Evolutionary conservation across 1,139 yeast species (phyloP), one percentile per base, ranked within the genome.

Genomic region (Geotrichum citri-aurantii): DNA sequence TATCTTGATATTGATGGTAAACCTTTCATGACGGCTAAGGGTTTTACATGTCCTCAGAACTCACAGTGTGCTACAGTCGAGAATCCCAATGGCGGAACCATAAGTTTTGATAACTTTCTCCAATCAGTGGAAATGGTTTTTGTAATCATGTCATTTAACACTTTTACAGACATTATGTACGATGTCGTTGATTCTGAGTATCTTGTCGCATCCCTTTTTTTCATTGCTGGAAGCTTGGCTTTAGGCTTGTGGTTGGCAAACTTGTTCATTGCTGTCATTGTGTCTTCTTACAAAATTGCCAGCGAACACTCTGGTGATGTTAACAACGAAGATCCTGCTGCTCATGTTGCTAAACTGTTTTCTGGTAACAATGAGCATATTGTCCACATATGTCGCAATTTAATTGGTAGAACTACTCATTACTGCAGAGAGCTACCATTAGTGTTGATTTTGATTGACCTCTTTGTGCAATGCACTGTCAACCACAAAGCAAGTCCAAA

Each of bases 161-260:
- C 98, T 0, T 93, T 91, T 70, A 84, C 96, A 0, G 96, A 90
- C 71, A 76, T 90, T 64, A 89, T 93, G 97, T 91, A 90, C 68
- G 75, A 85, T 64, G 82, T 90, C 1, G 87, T 89, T 84, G 91
- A 90, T 67, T 79, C 95, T 1, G 98, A 93, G 67, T 82, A 84
- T 58, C 76, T 89, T 77, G 90, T 85, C 0, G 85, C 97, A 0
- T 79, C 89, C 17, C 71, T 93, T 31, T 92, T 85, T 69, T 92
- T 84, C 72, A 82, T 93, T n/a, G 77, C 80, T 57, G 83, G 88
- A 10, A 83, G 88, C 17, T 81, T 92, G 64, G 79, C 91, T 7
- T 73, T 93, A 65, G 85, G 90, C 0, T 85, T 91, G 42, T 93
- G 98, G 98, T 77, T 92, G 66, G 78, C 88, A 68, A 91, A 88